phyloP scores from a whole-genome alignment of 805 yeast genomes.

The Saccharomycopsis microspora region DNA sequence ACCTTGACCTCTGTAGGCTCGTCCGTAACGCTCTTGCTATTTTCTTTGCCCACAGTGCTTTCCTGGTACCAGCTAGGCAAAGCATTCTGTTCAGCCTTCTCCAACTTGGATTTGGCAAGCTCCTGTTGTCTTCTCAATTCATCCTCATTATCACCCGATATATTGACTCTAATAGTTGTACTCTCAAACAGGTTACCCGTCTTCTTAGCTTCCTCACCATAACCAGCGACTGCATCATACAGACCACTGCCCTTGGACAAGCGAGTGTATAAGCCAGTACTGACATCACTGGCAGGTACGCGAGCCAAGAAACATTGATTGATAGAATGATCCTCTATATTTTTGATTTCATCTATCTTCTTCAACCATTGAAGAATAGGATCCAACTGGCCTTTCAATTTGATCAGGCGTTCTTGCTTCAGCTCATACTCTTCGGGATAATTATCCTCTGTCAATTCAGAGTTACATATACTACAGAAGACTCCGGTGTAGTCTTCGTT shows the following conservation, averaged over 20 bases:
- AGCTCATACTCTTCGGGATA: conserved; percentile 69
- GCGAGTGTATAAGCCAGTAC: conserved; percentile 58
- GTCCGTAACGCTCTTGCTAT: background rate
- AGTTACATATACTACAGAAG: conserved; percentile 74
- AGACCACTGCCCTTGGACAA: conserved; percentile 27
- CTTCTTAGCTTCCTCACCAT: conserved; percentile 24
- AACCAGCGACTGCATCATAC: conserved; percentile 26
- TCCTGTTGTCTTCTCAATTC: conserved; percentile 50
- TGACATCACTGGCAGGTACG: conserved; percentile 70
- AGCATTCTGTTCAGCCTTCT: conserved; percentile 76
- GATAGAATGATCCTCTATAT: conserved; percentile 79
- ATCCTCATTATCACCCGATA: conserved; percentile 56
- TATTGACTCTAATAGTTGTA: conserved; percentile 81
- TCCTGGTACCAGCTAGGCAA: conserved; percentile 94
- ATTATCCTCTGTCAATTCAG: conserved; percentile 70
- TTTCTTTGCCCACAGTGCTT: conserved; percentile 68
- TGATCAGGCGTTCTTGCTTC: conserved; percentile 72
- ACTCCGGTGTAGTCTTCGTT: conserved; percentile 76
- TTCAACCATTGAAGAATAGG: conserved; percentile 78
- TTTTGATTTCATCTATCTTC: conserved; percentile 60
- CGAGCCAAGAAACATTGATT: conserved; percentile 74
- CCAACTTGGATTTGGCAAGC: conserved; percentile 17
- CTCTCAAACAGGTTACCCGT: conserved; percentile 23
- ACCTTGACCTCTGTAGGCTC: background rate
- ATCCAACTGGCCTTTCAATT: conserved; percentile 79